phyloP scores from a whole-genome alignment of 2,329 filamentous ascomycete species.

The Colletotrichum scovillei region DNA sequence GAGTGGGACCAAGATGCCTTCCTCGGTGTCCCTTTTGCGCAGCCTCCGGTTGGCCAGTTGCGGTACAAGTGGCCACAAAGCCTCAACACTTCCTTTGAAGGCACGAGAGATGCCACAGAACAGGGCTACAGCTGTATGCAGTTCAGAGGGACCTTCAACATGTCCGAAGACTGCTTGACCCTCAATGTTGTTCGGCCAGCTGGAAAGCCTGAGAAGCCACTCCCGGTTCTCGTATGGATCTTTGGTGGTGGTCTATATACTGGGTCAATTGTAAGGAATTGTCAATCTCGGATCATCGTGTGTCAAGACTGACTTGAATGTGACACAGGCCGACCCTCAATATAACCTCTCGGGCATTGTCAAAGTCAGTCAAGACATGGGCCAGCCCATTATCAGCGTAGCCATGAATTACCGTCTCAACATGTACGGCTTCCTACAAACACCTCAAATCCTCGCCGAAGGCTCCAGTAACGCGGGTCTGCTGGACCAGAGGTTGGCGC shows the following conservation, averaged over 20 bases:
- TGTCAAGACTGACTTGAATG: not conserved
- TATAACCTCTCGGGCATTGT: slow-evolving; percentile 76
- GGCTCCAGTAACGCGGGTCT: slow-evolving; percentile 61
- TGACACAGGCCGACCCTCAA: slow-evolving; percentile 56
- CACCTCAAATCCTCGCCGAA: slow-evolving; percentile 53
- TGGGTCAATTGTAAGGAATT: slow-evolving; percentile 52
- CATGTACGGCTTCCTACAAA: slow-evolving; percentile 65
- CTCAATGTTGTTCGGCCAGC: slow-evolving; percentile 55
- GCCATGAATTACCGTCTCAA: slow-evolving; percentile 65
- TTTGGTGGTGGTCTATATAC: slow-evolving; percentile 66
- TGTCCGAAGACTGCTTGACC: slow-evolving; percentile 62
- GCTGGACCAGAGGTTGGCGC: slow-evolving; percentile 59
- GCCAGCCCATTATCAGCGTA: slow-evolving; percentile 64
- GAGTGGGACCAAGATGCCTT: slow-evolving; percentile 54
- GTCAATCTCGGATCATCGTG: not conserved
- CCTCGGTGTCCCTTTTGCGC: slow-evolving; percentile 48
- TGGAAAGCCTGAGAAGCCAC: slow-evolving; percentile 42
- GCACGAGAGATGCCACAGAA: slow-evolving; percentile 50
- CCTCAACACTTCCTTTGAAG: slow-evolving; percentile 52
- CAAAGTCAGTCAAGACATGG: slow-evolving; percentile 60
- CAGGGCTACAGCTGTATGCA: slow-evolving; percentile 61
- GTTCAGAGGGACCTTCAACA: slow-evolving; percentile 52
- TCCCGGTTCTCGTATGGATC: slow-evolving; percentile 66
- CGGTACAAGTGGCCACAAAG: slow-evolving; percentile 50
- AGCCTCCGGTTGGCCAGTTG: slow-evolving; percentile 49